These are phyloP conservation scores for Magnaporthiopsis incrustans DNA, from an alignment of 2,329 filamentous ascomycete genomes.

Conservation along the genomic window DNA sequence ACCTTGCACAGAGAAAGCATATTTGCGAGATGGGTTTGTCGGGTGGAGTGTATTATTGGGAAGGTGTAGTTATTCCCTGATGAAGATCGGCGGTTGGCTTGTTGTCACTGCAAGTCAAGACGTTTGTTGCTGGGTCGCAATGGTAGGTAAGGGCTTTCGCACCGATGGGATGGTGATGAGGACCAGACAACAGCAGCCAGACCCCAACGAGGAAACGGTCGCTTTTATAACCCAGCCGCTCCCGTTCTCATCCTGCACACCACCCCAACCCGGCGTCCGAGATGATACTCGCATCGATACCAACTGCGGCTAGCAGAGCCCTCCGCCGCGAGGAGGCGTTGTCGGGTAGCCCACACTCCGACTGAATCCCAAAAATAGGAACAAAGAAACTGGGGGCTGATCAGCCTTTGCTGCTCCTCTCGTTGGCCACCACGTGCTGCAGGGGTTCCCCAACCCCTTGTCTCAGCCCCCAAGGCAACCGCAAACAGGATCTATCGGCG, in stretches of 20 bases:
- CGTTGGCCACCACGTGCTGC: background rate
- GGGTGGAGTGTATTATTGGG: background rate
- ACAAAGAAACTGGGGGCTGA: background rate
- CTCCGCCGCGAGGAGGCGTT: background rate
- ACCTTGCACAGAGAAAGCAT: constrained; percentile 10
- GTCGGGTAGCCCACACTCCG: background rate
- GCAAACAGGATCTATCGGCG: background rate
- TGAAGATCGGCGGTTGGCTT: background rate
- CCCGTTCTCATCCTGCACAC: background rate
- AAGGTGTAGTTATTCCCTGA: background rate
- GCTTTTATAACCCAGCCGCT: background rate
- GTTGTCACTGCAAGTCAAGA: background rate
- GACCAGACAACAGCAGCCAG: background rate
- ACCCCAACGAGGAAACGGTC: background rate
- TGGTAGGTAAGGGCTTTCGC: no score
- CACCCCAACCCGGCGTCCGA: background rate
- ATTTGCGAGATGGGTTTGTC: background rate
- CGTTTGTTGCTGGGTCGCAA: background rate
- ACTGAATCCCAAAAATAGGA: background rate
- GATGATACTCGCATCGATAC: background rate
- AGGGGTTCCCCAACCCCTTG: background rate
- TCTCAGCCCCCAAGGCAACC: background rate
- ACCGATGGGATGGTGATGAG: background rate
- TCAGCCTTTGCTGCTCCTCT: background rate
- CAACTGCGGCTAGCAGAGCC: background rate